Evolutionary conservation across 768 basidiomycete species (phyloP).

Genomic region (Royoungia palumana): DNA sequence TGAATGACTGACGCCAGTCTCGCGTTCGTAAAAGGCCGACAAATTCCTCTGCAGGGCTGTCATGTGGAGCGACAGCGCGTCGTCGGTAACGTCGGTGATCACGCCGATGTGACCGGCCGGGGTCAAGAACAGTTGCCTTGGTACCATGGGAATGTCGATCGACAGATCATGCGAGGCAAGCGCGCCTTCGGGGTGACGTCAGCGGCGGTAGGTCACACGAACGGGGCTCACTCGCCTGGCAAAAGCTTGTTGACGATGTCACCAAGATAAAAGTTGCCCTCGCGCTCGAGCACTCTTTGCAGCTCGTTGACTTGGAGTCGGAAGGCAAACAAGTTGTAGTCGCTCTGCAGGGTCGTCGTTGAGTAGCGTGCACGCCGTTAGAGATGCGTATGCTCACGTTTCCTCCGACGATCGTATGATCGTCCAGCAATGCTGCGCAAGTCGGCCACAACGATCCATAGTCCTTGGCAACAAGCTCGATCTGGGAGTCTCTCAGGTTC

Average conservation of each 20-base stretch:
- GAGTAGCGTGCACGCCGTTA: conserved; percentile 3
- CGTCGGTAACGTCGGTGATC: conserved; percentile 55
- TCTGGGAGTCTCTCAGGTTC: conserved; percentile 41
- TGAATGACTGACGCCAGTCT: conserved; percentile 59
- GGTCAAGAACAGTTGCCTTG: conserved; percentile 73
- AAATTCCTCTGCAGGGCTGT: conserved; percentile 76
- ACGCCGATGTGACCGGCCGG: conserved; percentile 77
- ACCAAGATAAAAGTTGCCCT: conserved; percentile 70
- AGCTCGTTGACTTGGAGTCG: conserved; percentile 42
- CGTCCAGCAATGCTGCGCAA: conserved; percentile 54
- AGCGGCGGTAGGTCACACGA: not conserved
- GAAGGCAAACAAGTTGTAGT: conserved; percentile 67
- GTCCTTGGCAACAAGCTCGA: conserved; percentile 64
- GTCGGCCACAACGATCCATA: conserved; percentile 75
- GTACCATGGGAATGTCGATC: conserved; percentile 39
- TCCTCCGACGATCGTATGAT: conserved; percentile 60
- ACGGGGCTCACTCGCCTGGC: conserved; percentile 42
- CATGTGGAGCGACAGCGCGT: conserved; percentile 51
- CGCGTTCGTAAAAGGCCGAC: conserved; percentile 45
- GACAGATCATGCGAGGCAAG: conserved; percentile 46
- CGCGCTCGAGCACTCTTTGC: conserved; percentile 50
- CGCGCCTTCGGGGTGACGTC: conserved; percentile 43
- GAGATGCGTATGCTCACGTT: conserved; percentile 53
- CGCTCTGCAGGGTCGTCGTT: conserved; percentile 45
- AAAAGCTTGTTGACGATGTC: conserved; percentile 78